phyloP scores from a whole-genome alignment of 495 filamentous ascomycete genomes.

The Neurospora hispaniola region DNA sequence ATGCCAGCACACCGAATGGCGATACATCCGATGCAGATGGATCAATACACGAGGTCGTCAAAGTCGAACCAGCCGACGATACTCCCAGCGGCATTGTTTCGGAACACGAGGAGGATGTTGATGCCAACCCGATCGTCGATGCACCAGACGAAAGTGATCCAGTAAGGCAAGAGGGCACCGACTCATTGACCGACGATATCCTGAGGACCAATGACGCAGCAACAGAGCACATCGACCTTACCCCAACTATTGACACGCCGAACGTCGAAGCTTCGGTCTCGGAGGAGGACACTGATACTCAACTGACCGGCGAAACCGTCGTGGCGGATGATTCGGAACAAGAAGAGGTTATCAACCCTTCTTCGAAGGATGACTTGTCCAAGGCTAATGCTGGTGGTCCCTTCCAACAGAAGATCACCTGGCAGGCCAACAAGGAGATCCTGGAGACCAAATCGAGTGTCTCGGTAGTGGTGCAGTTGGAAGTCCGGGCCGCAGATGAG shows the following conservation, averaged over 20 bases:
- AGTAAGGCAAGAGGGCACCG: not conserved
- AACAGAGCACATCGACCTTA: not conserved
- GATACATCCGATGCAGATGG: rapidly evolving
- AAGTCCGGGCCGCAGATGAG: not conserved
- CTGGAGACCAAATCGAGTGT: not conserved
- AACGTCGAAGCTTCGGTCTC: too few relatives aligned
- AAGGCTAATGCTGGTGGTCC: not conserved
- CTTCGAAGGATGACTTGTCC: not conserved
- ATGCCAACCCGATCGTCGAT: not conserved
- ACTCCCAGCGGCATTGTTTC: too few relatives aligned
- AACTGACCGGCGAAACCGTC: not conserved
- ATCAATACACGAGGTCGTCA: too few relatives aligned
- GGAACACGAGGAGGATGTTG: not conserved
- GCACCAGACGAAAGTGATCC: not conserved
- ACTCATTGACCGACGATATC: not conserved
- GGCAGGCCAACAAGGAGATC: not conserved
- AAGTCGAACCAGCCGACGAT: too few relatives aligned
- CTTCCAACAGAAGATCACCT: not conserved
- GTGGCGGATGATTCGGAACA: not conserved
- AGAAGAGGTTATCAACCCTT: not conserved
- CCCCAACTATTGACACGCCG: not conserved
- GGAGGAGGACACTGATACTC: not conserved
- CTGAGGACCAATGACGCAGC: not conserved
- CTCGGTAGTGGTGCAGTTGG: not conserved
- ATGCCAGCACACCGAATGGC: rapidly evolving